These are phyloP conservation scores for Solanum tacnaense DNA, from an alignment of 257 asterid species.

Conservation along the genomic window DNA sequence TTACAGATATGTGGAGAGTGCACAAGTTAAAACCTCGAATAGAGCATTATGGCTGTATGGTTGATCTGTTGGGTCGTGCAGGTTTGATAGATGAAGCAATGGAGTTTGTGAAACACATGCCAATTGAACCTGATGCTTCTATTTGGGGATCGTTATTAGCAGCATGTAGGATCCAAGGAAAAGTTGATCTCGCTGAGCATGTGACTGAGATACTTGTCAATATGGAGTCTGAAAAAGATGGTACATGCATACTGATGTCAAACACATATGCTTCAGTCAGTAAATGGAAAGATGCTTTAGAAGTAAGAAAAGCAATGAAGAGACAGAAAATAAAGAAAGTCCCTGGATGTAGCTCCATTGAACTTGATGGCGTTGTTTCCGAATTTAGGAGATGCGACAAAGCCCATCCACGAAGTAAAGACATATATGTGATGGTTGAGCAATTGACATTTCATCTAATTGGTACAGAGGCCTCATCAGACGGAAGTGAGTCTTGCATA, in stretches of 20 bases:
- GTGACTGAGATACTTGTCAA: constrained; percentile 9
- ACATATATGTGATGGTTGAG: constrained; percentile 2
- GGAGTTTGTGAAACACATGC: constrained; percentile 13
- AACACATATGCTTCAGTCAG: constrained; percentile 25
- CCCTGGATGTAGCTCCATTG: constrained; percentile 40
- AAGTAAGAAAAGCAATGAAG: constrained; percentile 17
- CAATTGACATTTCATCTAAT: constrained; percentile 2
- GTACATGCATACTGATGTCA: constrained; percentile 21
- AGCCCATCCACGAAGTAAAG: constrained; percentile 14
- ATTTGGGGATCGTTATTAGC: constrained; percentile 24
- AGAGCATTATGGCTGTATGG: constrained; percentile 34
- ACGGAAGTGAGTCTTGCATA: background rate
- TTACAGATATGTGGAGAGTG: constrained; percentile 18
- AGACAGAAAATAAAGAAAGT: constrained; percentile 12
- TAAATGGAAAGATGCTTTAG: constrained; percentile 16
- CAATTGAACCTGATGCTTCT: constrained; percentile 18
- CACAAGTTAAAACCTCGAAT: constrained; percentile 17
- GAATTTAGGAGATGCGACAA: constrained; percentile 25
- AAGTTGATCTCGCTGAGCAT: constrained; percentile 20
- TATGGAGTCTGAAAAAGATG: constrained; percentile 11
- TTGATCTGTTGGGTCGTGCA: constrained; percentile 24
- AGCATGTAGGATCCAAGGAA: constrained; percentile 25
- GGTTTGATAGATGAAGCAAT: constrained; percentile 22
- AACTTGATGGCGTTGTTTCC: constrained; percentile 21
- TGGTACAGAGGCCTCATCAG: background rate